Evolutionary conservation across 1,139 yeast species (phyloP), one percentile per base, ranked within the genome.

Genomic region (Kodamaea derodonti): DNA sequence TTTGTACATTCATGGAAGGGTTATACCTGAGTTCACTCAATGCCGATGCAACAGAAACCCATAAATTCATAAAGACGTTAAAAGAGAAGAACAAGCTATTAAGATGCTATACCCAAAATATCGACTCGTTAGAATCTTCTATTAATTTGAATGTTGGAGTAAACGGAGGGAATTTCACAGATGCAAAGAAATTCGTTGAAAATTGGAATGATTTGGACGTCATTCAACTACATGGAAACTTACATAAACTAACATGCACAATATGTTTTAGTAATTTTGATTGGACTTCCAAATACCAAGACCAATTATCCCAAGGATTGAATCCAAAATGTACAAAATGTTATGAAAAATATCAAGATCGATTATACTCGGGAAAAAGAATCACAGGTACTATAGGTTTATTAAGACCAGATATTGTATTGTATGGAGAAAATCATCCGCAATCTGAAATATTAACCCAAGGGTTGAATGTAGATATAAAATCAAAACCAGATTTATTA

Each of bases 221-320:
- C 14, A 80, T 90, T 9, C 97, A 87, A 56, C 65, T 92, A 27
- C 98, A 92, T 52, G 98, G 98, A 1, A 90, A 87, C 56, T 65
- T 92, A 35, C 86, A 85, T 51, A 71, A 74, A 36, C 64, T 92
- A 37, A 65, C 81, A 17, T 87, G 96, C 54, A 81, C 87, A 9
- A 68, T 69, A 32, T 92, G 97, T 55, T 72, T 70, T 41, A 52
- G 67, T 29, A 62, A 60, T 17, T 78, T 67, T 46, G 67, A 68
- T 23, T 90, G 97, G 96, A 72, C 68, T 23, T 58, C 65, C 13
- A 72, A 70, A 22, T 65, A 66, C 50, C 70, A 72, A 32, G 56
- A 49, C 11, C 54, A 55, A 37, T 60, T 80, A 36, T 60, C 67
- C 29, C 59, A 61, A 14, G 88, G 88, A 1, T 62, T 60, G 29